phyloP scores from a whole-genome alignment of 2,329 filamentous ascomycete genomes.

The Microdochium nivale region DNA sequence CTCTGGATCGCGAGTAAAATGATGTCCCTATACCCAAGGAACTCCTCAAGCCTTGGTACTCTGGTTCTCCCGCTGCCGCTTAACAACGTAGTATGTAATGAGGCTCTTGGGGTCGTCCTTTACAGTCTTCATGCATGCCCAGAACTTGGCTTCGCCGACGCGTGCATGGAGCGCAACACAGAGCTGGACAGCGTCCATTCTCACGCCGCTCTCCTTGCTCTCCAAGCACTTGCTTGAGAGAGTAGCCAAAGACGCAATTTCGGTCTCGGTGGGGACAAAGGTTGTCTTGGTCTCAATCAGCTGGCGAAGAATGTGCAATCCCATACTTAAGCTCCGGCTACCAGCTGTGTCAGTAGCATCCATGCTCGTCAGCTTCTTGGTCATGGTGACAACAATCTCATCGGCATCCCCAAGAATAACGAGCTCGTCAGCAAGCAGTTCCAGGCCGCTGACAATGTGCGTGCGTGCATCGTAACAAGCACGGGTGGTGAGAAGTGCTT shows the following conservation, averaged over 20 bases:
- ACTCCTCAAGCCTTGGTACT: neutral
- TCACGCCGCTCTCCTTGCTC: slow-evolving; percentile 51
- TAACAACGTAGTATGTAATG: slow-evolving; percentile 75
- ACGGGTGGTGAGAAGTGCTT: slow-evolving; percentile 57
- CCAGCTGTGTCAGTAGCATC: slow-evolving; percentile 31
- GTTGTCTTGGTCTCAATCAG: slow-evolving; percentile 40
- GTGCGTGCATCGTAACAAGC: slow-evolving; percentile 58
- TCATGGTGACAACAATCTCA: slow-evolving; percentile 49
- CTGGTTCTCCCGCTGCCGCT: slow-evolving; percentile 48
- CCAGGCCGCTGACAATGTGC: slow-evolving; percentile 66
- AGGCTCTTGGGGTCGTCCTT: slow-evolving; percentile 68
- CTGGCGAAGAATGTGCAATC: slow-evolving; percentile 52
- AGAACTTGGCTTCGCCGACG: slow-evolving; percentile 55
- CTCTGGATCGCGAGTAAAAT: too few relatives aligned
- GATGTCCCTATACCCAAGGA: too few relatives aligned
- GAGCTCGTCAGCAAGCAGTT: slow-evolving; percentile 65
- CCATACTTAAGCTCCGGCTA: slow-evolving; percentile 50
- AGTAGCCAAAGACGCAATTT: slow-evolving; percentile 40
- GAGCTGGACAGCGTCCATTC: slow-evolving; percentile 72
- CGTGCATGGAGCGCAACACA: slow-evolving; percentile 62
- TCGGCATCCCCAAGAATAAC: slow-evolving; percentile 55
- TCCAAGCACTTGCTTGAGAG: slow-evolving; percentile 50
- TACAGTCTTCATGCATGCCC: slow-evolving; percentile 55
- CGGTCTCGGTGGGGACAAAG: slow-evolving; percentile 40
- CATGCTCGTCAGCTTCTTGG: slow-evolving; percentile 35